Evolutionary conservation across 441 rosid species (phyloP).

Genomic region (Gossypium davidsonii): DNA sequence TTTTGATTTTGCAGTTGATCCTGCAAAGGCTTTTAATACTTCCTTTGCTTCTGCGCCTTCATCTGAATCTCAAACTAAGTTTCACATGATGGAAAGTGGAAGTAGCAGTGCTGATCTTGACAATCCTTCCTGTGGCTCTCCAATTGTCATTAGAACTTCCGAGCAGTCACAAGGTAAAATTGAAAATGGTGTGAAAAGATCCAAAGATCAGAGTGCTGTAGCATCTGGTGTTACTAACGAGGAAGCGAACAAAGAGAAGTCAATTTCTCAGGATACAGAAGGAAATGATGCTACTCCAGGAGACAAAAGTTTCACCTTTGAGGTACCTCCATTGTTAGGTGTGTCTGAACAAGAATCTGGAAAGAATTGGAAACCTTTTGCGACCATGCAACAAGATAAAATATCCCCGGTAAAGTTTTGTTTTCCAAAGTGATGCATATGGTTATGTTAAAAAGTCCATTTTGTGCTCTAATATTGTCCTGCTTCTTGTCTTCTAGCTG

Average conservation of each 20-base stretch:
- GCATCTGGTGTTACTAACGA: slow-evolving; percentile 24
- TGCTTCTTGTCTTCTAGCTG: neutral
- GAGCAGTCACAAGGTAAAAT: slow-evolving; percentile 37
- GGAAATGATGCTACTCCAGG: slow-evolving; percentile 38
- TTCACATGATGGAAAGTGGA: slow-evolving; percentile 31
- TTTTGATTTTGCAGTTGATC: slow-evolving; percentile 30
- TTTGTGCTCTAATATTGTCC: neutral
- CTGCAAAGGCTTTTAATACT: slow-evolving; percentile 14
- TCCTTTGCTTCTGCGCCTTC: slow-evolving; percentile 21
- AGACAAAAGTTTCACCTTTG: slow-evolving; percentile 53
- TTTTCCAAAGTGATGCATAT: neutral
- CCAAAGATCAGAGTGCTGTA: slow-evolving; percentile 28
- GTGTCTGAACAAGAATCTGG: slow-evolving; percentile 33
- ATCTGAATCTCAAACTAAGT: slow-evolving; percentile 31
- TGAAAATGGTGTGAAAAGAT: slow-evolving; percentile 26
- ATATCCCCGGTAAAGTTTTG: slow-evolving; percentile 38
- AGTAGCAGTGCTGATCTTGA: slow-evolving; percentile 29
- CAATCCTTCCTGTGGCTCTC: slow-evolving; percentile 41
- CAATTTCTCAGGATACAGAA: slow-evolving; percentile 32
- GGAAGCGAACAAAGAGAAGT: slow-evolving; percentile 23
- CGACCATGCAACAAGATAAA: slow-evolving; percentile 31
- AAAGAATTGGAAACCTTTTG: slow-evolving; percentile 42
- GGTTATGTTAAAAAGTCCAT: neutral
- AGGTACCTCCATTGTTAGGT: slow-evolving; percentile 34
- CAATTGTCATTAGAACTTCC: slow-evolving; percentile 29